Evolutionary conservation across 2,329 filamentous ascomycete genomes (phyloP).

Genomic region (Cryphonectria carpinicola): DNA sequence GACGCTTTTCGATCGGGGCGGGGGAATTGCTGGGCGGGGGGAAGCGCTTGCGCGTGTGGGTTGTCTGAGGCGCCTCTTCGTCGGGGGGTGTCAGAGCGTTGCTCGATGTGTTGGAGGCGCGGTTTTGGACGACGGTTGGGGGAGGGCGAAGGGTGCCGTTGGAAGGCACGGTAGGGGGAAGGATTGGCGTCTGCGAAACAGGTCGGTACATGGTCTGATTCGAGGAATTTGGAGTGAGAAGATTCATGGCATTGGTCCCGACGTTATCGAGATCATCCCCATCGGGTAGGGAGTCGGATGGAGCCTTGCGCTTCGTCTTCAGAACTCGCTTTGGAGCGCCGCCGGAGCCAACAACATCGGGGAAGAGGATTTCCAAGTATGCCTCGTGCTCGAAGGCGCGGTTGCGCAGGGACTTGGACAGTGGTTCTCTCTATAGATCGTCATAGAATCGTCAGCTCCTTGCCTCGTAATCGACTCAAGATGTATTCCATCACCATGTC

Average conservation of each 20-base stretch:
- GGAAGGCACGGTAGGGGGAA: constrained; percentile 31
- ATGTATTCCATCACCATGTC: neutral
- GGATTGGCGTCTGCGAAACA: constrained; percentile 28
- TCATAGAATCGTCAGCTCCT: constrained; percentile 28
- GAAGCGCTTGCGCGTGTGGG: constrained; percentile 49
- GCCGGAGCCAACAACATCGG: constrained; percentile 62
- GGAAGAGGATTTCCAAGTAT: constrained; percentile 63
- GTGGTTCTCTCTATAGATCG: constrained; percentile 55
- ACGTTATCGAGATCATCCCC: constrained; percentile 52
- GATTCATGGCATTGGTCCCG: constrained; percentile 51
- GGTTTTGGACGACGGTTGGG: constrained; percentile 44
- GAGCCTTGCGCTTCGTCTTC: constrained; percentile 55
- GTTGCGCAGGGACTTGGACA: constrained; percentile 60
- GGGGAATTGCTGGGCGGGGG: constrained; percentile 28
- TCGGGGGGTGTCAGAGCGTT: constrained; percentile 60
- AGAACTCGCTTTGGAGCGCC: constrained; percentile 63
- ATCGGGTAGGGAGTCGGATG: constrained; percentile 46
- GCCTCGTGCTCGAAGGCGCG: constrained; percentile 64
- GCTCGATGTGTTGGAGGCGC: constrained; percentile 44
- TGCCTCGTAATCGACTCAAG: constrained; percentile 23
- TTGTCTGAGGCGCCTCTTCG: constrained; percentile 44
- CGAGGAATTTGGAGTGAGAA: constrained; percentile 38
- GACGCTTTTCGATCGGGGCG: constrained; percentile 38
- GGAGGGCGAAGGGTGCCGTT: constrained; percentile 34
- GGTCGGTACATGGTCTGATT: constrained; percentile 37